Base-by-base conservation (phyloP, 2,329 filamentous ascomycete genomes). In the Ophiostoma ips region DNA sequence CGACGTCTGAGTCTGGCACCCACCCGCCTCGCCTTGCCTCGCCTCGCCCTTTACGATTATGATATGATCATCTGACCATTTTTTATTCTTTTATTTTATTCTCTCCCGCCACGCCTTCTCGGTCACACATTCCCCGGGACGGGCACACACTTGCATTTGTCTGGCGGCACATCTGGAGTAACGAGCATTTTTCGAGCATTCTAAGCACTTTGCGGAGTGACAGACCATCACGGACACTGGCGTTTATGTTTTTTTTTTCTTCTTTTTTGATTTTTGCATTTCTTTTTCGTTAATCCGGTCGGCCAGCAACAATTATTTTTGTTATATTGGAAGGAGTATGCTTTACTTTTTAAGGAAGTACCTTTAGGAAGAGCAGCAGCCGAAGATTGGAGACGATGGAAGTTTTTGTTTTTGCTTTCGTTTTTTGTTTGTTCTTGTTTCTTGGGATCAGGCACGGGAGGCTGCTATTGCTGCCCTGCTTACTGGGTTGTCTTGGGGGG, bases 1-100 rank as follows among this genome's bases (percentile, higher is more conserved):
- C 15, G 76, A 77, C 56, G 73, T 75, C 49, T 79, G 57, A 41
- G 2, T 7, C 34, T n/a, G n/a, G 5, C 33, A n/a, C 16, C n/a
- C 18, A 3, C 16, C 5, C 11, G 11, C 21, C 30, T 31, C 24
- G 3, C 15, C 18, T n/a, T 16, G 16, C 43, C 31, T 13, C 7
- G 3, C 30, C 16, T 45, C 30, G 19, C 24, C 7, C 6, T 31
- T 33, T 40, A 28, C 30, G 40, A 30, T 40, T 31, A 30, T 30
- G 28, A 19, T 21, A 40, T 46, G 21, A 38, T 38, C 11, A 12
- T 44, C 24, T 31, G 15, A 12, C 37, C 31, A 10, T 16, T 19
- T 34, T 35, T 41, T 19, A 15, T 37, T 40, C 34, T 46, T 16
- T 50, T 18, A 28, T 43, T 37, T 36, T 44, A 16, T 43, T 43